Evolutionary conservation across 805 yeast genomes (phyloP).

Genomic region (Brettanomyces nanus): DNA sequence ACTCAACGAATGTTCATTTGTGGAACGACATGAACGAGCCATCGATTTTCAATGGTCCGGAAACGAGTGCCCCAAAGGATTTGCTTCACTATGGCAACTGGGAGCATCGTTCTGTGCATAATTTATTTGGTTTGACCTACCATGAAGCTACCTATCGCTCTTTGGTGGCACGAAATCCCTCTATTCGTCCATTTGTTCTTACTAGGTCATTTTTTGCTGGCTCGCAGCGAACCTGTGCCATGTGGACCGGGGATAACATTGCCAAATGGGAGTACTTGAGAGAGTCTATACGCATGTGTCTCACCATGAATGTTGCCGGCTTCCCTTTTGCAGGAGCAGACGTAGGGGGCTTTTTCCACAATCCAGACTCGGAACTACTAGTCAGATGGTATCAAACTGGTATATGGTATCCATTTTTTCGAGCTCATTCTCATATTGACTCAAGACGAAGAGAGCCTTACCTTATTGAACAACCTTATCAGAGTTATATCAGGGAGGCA

Average conservation of each 20-base stretch:
- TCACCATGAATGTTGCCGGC: slow-evolving; percentile 74
- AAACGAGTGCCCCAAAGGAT: slow-evolving; percentile 83
- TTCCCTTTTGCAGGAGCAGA: slow-evolving; percentile 95
- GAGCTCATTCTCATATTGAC: slow-evolving; percentile 96
- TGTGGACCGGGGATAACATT: slow-evolving; percentile 98
- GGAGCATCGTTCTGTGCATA: slow-evolving; percentile 92
- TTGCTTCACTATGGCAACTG: slow-evolving; percentile 65
- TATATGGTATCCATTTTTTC: slow-evolving; percentile 90
- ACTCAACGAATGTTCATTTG: slow-evolving; percentile 59
- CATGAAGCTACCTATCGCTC: slow-evolving; percentile 77
- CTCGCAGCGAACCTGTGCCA: slow-evolving; percentile 83
- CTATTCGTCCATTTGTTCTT: slow-evolving; percentile 74
- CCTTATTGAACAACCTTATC: slow-evolving; percentile 69
- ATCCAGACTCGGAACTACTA: slow-evolving; percentile 74
- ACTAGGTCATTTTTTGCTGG: slow-evolving; percentile 88
- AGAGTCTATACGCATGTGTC: slow-evolving; percentile 78
- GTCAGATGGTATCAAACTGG: slow-evolving; percentile 96
- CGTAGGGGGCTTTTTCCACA: slow-evolving; percentile 93
- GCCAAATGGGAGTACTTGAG: slow-evolving; percentile 85
- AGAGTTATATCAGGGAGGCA: slow-evolving; percentile 58
- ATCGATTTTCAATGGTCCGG: slow-evolving; percentile 91
- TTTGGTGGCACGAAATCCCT: slow-evolving; percentile 39
- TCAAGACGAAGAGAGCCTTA: slow-evolving; percentile 90
- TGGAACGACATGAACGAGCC: slow-evolving; percentile 99
- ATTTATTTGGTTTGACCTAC: slow-evolving; percentile 69